phyloP scores from a whole-genome alignment of 352 stramenopile genomes.

The Pythium myriotylum region DNA sequence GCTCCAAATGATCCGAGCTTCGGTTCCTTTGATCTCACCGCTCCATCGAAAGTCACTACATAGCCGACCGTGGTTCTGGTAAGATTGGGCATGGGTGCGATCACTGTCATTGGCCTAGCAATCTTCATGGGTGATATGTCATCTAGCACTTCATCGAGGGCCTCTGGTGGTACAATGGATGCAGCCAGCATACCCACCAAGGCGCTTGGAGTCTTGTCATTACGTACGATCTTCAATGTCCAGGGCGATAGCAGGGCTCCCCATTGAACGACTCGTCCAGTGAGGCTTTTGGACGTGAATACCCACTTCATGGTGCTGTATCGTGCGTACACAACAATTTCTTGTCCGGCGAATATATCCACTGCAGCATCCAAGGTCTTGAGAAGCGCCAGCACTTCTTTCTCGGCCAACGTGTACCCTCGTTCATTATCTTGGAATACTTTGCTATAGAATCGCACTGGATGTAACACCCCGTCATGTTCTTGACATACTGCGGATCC shows the following conservation, averaged over 20 bases:
- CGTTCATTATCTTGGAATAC: constrained; percentile 22
- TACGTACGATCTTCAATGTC: constrained; percentile 17
- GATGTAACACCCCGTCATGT: constrained; percentile 11
- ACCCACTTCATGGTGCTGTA: constrained; percentile 27
- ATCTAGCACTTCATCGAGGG: constrained; percentile 10
- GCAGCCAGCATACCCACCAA: constrained; percentile 16
- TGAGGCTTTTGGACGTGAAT: constrained; percentile 18
- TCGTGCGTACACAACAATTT: constrained; percentile 12
- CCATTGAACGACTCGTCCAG: constrained; percentile 17
- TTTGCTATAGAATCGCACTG: constrained; percentile 21
- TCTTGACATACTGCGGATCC: constrained; percentile 18
- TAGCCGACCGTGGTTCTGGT: background rate
- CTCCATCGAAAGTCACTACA: too few species aligned
- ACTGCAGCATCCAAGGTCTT: constrained; percentile 6
- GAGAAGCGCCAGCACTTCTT: background rate
- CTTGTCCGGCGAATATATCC: constrained; percentile 12
- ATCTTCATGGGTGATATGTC: constrained; percentile 17
- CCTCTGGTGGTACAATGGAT: background rate
- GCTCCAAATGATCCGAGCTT: too few species aligned
- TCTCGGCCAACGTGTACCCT: constrained; percentile 7
- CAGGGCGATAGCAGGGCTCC: background rate
- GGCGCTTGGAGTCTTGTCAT: background rate
- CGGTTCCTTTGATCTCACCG: too few species aligned
- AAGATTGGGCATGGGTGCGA: constrained; percentile 15
- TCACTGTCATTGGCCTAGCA: constrained; percentile 1